Conservation (phyloP, 2,329 filamentous ascomycete genomes). For the Pseudovirgaria hyperparasitica region DNA sequence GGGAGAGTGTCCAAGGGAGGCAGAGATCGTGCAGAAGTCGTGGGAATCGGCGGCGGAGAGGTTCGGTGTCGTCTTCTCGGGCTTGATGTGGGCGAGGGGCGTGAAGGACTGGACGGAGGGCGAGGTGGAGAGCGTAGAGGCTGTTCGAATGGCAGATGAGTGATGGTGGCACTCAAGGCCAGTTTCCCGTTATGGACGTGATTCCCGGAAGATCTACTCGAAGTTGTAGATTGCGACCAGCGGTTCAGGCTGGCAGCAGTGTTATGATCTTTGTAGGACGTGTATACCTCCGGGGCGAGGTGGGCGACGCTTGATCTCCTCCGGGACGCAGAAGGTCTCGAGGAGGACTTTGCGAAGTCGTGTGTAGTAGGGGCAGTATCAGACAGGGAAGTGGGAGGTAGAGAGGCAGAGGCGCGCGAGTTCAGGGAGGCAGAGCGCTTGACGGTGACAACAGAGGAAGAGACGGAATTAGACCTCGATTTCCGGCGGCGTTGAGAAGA, state of each 20-base stretch:
- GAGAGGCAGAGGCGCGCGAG: conserved; percentile 7
- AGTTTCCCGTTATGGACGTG: too few species aligned
- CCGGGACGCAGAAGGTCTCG: conserved; percentile 16
- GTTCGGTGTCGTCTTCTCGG: conserved; percentile 19
- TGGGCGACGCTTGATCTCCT: conserved; percentile 29
- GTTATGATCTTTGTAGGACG: too few species aligned
- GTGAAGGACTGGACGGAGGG: conserved; percentile 15
- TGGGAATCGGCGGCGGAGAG: conserved; percentile 19
- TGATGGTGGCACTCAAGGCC: conserved; percentile 24
- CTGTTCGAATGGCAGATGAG: conserved; percentile 22
- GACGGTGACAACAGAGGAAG: conserved; percentile 29
- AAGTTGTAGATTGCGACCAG: conserved; percentile 45
- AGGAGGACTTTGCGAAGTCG: neutral
- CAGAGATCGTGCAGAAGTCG: conserved; percentile 17
- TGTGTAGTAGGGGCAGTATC: neutral
- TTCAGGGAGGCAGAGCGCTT: conserved; percentile 27
- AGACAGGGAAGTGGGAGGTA: neutral
- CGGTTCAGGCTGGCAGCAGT: too few species aligned
- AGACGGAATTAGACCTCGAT: conserved; percentile 31
- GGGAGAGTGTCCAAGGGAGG: conserved; percentile 18
- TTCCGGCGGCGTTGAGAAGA: conserved; percentile 13
- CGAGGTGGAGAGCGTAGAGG: conserved; percentile 19
- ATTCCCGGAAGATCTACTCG: conserved; percentile 29
- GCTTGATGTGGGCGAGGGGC: conserved; percentile 25
- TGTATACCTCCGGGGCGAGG: conserved; percentile 27